These are phyloP conservation scores for Ceratocystis lukuohia DNA, from an alignment of 2,329 filamentous ascomycete genomes.

Conservation along the genomic window DNA sequence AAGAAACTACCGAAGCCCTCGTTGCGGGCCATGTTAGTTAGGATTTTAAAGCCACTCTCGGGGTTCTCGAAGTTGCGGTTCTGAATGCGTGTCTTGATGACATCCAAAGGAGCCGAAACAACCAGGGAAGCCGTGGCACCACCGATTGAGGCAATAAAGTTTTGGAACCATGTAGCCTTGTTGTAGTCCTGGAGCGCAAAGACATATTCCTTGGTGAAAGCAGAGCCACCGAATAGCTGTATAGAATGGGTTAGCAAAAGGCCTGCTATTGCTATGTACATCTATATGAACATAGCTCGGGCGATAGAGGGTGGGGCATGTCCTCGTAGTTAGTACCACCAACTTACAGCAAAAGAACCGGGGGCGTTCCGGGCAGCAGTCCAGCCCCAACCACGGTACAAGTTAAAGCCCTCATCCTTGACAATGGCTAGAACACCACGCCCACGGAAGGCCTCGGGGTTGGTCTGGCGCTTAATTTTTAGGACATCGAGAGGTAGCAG, in stretches of 20 bases:
- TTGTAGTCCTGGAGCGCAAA: slow-evolving; percentile 91
- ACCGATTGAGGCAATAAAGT: slow-evolving; percentile 91
- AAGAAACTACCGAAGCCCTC: slow-evolving; percentile 84
- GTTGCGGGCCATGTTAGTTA: slow-evolving; percentile 83
- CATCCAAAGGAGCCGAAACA: slow-evolving; percentile 89
- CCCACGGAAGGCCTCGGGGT: slow-evolving; percentile 93
- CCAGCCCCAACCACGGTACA: slow-evolving; percentile 96
- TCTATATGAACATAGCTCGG: neutral
- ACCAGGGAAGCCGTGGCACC: slow-evolving; percentile 91
- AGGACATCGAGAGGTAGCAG: slow-evolving; percentile 89
- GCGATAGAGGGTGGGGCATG: no score
- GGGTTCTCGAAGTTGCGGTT: slow-evolving; percentile 98
- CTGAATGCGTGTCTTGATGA: slow-evolving; percentile 97
- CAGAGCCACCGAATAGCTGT: slow-evolving; percentile 89
- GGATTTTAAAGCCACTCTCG: slow-evolving; percentile 81
- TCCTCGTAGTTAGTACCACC: no score
- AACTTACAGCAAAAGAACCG: slow-evolving; percentile 81
- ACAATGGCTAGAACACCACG: slow-evolving; percentile 84
- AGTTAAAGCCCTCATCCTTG: slow-evolving; percentile 81
- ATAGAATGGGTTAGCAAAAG: slow-evolving; percentile 17
- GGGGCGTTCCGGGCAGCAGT: slow-evolving; percentile 94
- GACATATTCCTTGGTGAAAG: slow-evolving; percentile 93
- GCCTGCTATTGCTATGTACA: neutral
- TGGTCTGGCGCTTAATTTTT: slow-evolving; percentile 99
- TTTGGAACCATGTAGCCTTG: slow-evolving; percentile 83